Evolutionary conservation across 192 early-diverging fungal species (phyloP).

Genomic region (Allomyces javanicus): DNA sequence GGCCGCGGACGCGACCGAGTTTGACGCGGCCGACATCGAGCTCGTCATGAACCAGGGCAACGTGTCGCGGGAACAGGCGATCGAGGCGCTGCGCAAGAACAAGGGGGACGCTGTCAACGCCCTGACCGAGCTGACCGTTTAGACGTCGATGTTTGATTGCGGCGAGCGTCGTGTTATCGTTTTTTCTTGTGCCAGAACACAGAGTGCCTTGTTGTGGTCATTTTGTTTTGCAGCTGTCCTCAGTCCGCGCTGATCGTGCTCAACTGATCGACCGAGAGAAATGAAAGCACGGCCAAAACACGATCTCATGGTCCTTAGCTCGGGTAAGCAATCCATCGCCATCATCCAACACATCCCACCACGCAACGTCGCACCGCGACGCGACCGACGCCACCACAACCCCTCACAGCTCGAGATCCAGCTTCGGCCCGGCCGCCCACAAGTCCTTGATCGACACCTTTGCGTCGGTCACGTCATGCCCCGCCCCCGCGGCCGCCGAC

Average conservation of each 20-base stretch:
- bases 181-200: too few relatives aligned
- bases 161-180: too few relatives aligned
- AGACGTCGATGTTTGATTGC: neutral
- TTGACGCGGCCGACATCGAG: constrained; percentile 82
- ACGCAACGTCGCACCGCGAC: too few relatives aligned
- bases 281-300: too few relatives aligned
- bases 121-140: constrained; percentile 61
- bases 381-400: too few relatives aligned
- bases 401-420: too few relatives aligned
- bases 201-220: neutral
- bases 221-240: neutral
- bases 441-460: neutral
- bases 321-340: too few relatives aligned
- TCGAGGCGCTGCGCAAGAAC: constrained; percentile 75
- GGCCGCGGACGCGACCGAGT: constrained; percentile 44
- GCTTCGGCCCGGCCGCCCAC: too few relatives aligned
- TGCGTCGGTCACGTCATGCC: neutral
- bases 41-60: constrained; percentile 82
- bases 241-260: too few relatives aligned
- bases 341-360: too few relatives aligned
- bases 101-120: constrained; percentile 87
- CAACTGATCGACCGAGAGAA: neutral
- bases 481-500: neutral
- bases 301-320: too few relatives aligned
- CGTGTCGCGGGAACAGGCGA: constrained; percentile 66